Percentiles rank a stretch among this genome's conserved stretches.
phyloP scores from a whole-genome alignment of 768 basidiomycete species.

The Solioccasus polychromus region DNA sequence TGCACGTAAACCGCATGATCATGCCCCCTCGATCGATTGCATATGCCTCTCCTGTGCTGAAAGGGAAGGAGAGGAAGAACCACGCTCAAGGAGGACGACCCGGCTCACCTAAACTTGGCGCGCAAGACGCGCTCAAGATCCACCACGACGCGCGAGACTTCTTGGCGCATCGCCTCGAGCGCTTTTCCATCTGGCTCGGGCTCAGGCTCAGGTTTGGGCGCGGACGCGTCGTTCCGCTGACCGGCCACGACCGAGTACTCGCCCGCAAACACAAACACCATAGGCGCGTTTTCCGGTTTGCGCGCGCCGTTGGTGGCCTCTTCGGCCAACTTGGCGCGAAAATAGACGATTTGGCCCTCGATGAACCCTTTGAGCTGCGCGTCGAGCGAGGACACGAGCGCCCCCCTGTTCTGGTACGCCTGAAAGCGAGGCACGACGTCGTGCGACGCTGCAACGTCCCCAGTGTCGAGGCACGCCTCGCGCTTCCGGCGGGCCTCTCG shows the following conservation, averaged over 20 bases:
- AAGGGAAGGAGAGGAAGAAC: too few species aligned
- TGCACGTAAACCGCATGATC: constrained; percentile 23
- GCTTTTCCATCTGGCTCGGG: too few species aligned
- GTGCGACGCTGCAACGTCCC: too few species aligned
- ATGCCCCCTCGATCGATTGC: constrained; percentile 21
- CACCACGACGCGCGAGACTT: constrained; percentile 14
- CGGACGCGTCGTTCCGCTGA: constrained; percentile 2
- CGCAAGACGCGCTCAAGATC: constrained; percentile 12
- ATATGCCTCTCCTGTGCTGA: constrained; percentile 17
- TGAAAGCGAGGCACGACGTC: constrained; percentile 13
- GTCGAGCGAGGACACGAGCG: constrained; percentile 14
- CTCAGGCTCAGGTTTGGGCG: too few species aligned
- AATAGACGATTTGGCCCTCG: constrained; percentile 25
- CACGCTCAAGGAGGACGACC: too few species aligned
- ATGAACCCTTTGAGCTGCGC: constrained; percentile 18
- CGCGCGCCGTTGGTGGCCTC: too few species aligned
- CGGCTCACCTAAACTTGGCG: constrained; percentile 20
- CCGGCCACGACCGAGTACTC: constrained; percentile 25
- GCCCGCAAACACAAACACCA: constrained; percentile 22
- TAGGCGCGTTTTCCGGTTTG: not conserved
- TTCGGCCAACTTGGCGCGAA: constrained; percentile 15
- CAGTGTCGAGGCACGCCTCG: not conserved
- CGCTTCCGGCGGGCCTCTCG: not conserved
- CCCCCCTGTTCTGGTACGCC: constrained; percentile 20
- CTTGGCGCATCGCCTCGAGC: constrained; percentile 17